phyloP scores from a whole-genome alignment of 306 rosid genomes.

The Comarum palustre region DNA sequence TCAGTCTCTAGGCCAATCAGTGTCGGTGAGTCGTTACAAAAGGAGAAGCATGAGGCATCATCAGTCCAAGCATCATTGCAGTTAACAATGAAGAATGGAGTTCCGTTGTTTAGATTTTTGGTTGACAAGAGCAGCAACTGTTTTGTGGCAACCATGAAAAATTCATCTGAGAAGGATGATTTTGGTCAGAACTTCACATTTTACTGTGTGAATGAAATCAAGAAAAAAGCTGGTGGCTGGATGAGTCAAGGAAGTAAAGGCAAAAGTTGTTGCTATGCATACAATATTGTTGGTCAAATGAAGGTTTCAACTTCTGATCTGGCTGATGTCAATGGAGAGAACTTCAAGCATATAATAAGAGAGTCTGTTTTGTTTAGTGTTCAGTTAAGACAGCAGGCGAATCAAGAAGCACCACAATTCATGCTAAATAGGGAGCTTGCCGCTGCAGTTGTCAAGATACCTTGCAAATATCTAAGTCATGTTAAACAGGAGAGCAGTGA shows the following conservation, averaged over 20 bases:
- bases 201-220: slow-evolving; percentile 71
- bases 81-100: slow-evolving; percentile 62
- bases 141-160: slow-evolving; percentile 67
- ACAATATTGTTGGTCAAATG: slow-evolving; percentile 77
- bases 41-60: too few relatives aligned
- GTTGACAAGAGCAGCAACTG: slow-evolving; percentile 50
- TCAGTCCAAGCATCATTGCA: slow-evolving; percentile 78
- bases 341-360: slow-evolving; percentile 32
- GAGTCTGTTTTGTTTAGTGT: slow-evolving; percentile 60
- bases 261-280: slow-evolving; percentile 53
- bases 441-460: slow-evolving; percentile 59
- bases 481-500: slow-evolving; percentile 22
- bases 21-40: too few relatives aligned
- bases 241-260: slow-evolving; percentile 57
- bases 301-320: slow-evolving; percentile 48
- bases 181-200: slow-evolving; percentile 56
- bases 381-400: slow-evolving; percentile 45
- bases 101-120: slow-evolving; percentile 66
- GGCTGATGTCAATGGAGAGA: slow-evolving; percentile 32
- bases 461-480: slow-evolving; percentile 35
- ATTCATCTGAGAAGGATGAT: slow-evolving; percentile 54
- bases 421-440: slow-evolving; percentile 62
- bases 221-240: slow-evolving; percentile 77
- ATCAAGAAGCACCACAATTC: slow-evolving; percentile 41
- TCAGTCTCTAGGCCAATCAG: too few relatives aligned